Evolutionary conservation across 106 monocot genomes (phyloP).

Genomic region (Gastrodia elata): DNA sequence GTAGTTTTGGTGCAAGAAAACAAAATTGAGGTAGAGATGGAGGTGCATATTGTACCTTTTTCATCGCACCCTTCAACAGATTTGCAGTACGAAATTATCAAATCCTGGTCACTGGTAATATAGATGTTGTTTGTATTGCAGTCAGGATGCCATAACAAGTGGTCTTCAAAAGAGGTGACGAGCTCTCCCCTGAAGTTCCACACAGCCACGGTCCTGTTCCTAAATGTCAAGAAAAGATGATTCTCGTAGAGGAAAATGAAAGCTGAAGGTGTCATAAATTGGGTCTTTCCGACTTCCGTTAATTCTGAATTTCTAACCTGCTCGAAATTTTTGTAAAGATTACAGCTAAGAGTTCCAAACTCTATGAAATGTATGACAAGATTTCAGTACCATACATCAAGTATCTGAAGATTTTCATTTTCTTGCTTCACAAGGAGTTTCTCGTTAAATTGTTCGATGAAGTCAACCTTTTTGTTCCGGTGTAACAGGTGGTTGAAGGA

Average conservation of each 20-base stretch:
- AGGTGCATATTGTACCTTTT: neutral
- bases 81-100: conserved; percentile 91
- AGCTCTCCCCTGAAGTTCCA: conserved; percentile 76
- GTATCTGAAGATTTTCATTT: conserved; percentile 76
- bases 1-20: too few relatives aligned
- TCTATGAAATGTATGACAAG: neutral
- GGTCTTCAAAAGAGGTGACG: conserved; percentile 78
- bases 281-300: conserved; percentile 57
- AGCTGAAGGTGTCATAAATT: conserved; percentile 76
- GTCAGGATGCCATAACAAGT: conserved; percentile 84
- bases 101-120: conserved; percentile 84
- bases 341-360: neutral
- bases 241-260: conserved; percentile 85
- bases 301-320: conserved; percentile 58
- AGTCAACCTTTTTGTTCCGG: conserved; percentile 64
- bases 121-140: conserved; percentile 92
- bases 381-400: conserved; percentile 37
- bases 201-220: conserved; percentile 67
- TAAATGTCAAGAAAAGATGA: conserved; percentile 72
- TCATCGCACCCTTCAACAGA: conserved; percentile 53
- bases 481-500: conserved; percentile 55
- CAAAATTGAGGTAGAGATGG: too few relatives aligned
- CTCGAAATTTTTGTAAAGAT: neutral
- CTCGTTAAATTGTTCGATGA: conserved; percentile 79
- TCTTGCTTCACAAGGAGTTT: conserved; percentile 80